phyloP scores from a whole-genome alignment of 208 protist species.

The Strigomonas oncopelti region DNA sequence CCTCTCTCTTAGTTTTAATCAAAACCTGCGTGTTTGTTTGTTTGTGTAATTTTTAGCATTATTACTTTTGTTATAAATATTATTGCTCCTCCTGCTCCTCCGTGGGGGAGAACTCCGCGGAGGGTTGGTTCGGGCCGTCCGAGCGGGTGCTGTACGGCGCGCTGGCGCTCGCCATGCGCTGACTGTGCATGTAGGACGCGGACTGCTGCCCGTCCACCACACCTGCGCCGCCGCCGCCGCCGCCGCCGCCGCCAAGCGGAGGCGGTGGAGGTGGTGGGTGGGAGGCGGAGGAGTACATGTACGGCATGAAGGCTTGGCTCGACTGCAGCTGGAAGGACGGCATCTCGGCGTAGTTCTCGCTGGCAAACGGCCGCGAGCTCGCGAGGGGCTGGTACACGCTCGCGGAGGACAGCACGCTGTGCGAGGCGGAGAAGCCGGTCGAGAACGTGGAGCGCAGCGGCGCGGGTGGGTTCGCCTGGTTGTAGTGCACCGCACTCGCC shows the following conservation, averaged over 20 bases:
- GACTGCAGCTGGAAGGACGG: slow-evolving; percentile 81
- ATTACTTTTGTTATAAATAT: too few relatives aligned
- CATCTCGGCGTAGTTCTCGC: slow-evolving; percentile 44
- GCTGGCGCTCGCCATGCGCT: slow-evolving; percentile 22
- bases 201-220: slow-evolving; percentile 18
- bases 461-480: slow-evolving; percentile 31
- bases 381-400: slow-evolving; percentile 15
- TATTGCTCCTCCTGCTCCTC: slow-evolving; percentile 56
- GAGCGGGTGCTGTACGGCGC: not conserved
- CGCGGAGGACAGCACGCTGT: slow-evolving; percentile 42
- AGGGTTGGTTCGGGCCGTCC: slow-evolving; percentile 15
- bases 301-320: slow-evolving; percentile 19
- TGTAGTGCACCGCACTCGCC: slow-evolving; percentile 65
- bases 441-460: slow-evolving; percentile 1
- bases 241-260: slow-evolving; percentile 1
- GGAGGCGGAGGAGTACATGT: slow-evolving; percentile 23
- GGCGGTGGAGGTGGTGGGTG: slow-evolving; percentile 19
- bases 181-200: not conserved
- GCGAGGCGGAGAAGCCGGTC: slow-evolving; percentile 15
- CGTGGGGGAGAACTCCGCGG: slow-evolving; percentile 46
- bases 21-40: not conserved
- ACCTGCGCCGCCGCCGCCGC: slow-evolving; percentile 10
- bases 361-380: slow-evolving; percentile 10
- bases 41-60: not conserved
- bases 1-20: too few relatives aligned